A percentile compares a stretch with the other conserved stretches of the same genome.
Conservation (phyloP, 257 asterid species). For the Ligustrum vulgare region DNA sequence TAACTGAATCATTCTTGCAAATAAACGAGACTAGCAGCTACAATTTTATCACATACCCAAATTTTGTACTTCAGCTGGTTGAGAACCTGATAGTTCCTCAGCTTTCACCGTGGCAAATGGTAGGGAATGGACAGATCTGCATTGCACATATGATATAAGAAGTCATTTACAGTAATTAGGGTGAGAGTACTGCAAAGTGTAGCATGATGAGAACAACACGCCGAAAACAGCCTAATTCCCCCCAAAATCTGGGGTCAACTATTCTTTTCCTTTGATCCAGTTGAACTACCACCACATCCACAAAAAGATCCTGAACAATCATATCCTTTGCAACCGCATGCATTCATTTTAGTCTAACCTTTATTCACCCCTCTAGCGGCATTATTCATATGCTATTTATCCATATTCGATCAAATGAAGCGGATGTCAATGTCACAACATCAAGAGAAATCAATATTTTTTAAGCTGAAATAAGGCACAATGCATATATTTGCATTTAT, state of each 20-base stretch:
- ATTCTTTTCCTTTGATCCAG: not conserved
- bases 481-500: not conserved
- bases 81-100: conserved; percentile 77
- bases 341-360: not conserved
- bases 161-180: not conserved
- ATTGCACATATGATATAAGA: conserved; percentile 2
- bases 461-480: not conserved
- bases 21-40: not conserved
- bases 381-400: not conserved
- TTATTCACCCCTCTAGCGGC: not conserved
- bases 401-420: not conserved
- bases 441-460: not conserved
- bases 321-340: not conserved
- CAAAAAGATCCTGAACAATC: not conserved
- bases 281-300: not conserved
- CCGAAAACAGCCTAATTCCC: not conserved
- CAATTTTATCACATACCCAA: conserved; percentile 50
- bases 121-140: conserved; percentile 61
- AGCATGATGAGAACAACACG: not conserved
- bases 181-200: not conserved
- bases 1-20: not conserved
- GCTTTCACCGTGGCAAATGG: conserved; percentile 72
- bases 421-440: not conserved
- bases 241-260: not conserved
- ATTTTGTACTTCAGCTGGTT: conserved; percentile 89